A percentile compares a stretch with the other conserved stretches of the same genome.
Conservation (phyloP, 345 rosid genomes). For the Dovyalis caffra region DNA sequence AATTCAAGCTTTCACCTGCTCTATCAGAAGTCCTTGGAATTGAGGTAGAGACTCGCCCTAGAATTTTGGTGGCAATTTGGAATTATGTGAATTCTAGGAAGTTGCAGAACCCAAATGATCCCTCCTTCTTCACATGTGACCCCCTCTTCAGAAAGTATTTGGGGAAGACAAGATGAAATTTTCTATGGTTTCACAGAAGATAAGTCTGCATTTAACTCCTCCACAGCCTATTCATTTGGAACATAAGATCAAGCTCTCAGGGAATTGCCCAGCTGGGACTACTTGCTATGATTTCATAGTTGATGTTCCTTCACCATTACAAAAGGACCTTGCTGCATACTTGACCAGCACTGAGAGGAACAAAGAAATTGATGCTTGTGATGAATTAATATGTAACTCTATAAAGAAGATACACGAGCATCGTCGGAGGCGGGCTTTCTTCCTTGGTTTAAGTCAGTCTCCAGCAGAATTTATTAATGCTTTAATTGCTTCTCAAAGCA, state of each 20-base stretch:
- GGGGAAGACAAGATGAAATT: constrained; percentile 59
- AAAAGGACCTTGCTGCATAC: constrained; percentile 43
- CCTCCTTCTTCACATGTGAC: constrained; percentile 49
- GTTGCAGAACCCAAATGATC: constrained; percentile 48
- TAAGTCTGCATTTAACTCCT: constrained; percentile 47
- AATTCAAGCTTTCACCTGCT: constrained; percentile 50
- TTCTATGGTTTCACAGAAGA: constrained; percentile 43
- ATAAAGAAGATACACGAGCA: constrained; percentile 52
- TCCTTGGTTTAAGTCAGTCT: constrained; percentile 58
- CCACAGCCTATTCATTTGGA: constrained; percentile 58
- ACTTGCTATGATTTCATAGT: constrained; percentile 55
- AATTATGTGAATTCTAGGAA: constrained; percentile 52
- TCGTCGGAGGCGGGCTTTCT: constrained; percentile 52
- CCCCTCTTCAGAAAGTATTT: constrained; percentile 51
- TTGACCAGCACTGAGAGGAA: constrained; percentile 41
- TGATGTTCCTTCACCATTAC: constrained; percentile 51
- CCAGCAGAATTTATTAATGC: constrained; percentile 54
- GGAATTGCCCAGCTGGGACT: constrained; percentile 48
- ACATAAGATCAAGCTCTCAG: constrained; percentile 57
- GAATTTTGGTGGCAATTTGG: constrained; percentile 57
- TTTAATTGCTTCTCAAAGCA: constrained; percentile 53
- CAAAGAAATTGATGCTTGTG: constrained; percentile 50
- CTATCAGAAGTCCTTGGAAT: constrained; percentile 51
- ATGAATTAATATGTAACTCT: constrained; percentile 39
- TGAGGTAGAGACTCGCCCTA: constrained; percentile 49